Evolutionary conservation across 768 basidiomycete genomes (phyloP).

Genomic region (Pleurotus pulmonarius): DNA sequence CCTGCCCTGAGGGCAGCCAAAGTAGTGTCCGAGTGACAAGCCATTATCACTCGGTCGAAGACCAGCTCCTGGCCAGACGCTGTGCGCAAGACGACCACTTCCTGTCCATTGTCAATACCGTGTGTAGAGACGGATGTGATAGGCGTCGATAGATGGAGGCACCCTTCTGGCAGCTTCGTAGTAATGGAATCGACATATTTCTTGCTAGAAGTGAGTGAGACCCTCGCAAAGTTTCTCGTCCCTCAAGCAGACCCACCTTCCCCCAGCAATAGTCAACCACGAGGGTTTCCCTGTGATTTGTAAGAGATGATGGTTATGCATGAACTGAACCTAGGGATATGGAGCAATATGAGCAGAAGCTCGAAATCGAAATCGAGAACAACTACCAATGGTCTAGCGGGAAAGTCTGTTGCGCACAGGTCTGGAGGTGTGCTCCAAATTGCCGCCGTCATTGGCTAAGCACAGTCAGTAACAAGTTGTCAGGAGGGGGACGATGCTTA

Average conservation of each 20-base stretch:
- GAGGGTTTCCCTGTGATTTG: slow-evolving; percentile 67
- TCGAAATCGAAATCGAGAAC: not conserved
- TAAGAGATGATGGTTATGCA: slow-evolving; percentile 72
- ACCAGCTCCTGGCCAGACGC: slow-evolving; percentile 34
- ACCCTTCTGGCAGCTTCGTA: slow-evolving; percentile 43
- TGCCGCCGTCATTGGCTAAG: slow-evolving; percentile 74
- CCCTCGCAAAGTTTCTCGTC: too few species aligned
- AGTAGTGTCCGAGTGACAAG: slow-evolving; percentile 68
- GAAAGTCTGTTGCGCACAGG: slow-evolving; percentile 66
- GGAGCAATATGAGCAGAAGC: not conserved
- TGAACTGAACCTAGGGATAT: slow-evolving; percentile 50
- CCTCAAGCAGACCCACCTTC: slow-evolving; percentile 44
- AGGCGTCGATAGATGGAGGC: slow-evolving; percentile 58
- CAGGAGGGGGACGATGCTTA: too few species aligned
- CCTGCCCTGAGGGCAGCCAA: slow-evolving; percentile 50
- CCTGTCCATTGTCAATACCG: slow-evolving; percentile 11
- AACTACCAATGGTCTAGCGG: slow-evolving; percentile 58
- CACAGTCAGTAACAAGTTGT: too few species aligned
- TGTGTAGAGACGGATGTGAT: slow-evolving; percentile 41
- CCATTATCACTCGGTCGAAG: slow-evolving; percentile 73
- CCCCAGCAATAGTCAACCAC: slow-evolving; percentile 71
- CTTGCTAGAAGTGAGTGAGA: slow-evolving; percentile 32
- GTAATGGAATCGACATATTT: slow-evolving; percentile 67
- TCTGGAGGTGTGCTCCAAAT: slow-evolving; percentile 79
- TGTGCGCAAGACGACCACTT: slow-evolving; percentile 42